Conservation (phyloP, 371 early-diverging fungal genomes). For the Cladochytrium tenue region DNA sequence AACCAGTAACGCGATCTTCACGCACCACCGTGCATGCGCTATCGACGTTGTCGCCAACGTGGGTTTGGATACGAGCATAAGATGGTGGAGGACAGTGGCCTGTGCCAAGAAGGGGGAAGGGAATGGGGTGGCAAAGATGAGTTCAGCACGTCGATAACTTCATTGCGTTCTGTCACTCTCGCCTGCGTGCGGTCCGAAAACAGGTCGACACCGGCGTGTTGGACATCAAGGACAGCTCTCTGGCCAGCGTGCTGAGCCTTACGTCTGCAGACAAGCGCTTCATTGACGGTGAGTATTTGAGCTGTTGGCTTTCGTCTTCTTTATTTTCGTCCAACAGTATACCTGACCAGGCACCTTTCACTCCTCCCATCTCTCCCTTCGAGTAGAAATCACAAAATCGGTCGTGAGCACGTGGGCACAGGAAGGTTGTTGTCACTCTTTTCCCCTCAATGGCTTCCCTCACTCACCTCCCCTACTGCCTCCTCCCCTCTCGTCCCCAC, state of each 20-base stretch:
- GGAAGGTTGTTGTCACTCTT: too few species aligned
- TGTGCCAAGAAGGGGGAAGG: too few species aligned
- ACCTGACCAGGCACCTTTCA: too few species aligned
- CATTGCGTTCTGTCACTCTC: too few species aligned
- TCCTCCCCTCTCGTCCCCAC: too few species aligned
- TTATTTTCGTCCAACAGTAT: too few species aligned
- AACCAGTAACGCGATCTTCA: slow-evolving; percentile 78
- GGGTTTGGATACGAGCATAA: slow-evolving; percentile 16
- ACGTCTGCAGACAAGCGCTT: slow-evolving; percentile 51
- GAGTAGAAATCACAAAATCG: slow-evolving; percentile 39
- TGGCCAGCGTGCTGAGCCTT: slow-evolving; percentile 41
- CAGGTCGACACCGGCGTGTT: slow-evolving; percentile 73
- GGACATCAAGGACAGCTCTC: slow-evolving; percentile 66
- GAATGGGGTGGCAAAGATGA: too few species aligned
- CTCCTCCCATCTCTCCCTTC: neutral
- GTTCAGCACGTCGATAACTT: too few species aligned
- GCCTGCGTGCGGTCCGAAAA: neutral
- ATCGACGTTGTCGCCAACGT: slow-evolving; percentile 78
- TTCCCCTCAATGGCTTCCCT: too few species aligned
- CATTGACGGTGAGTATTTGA: slow-evolving; percentile 47
- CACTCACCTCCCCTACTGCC: too few species aligned
- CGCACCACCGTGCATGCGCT: slow-evolving; percentile 70
- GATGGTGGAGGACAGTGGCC: neutral
- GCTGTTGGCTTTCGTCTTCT: too few species aligned
- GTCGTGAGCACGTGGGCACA: slow-evolving; percentile 52